Conservation (phyloP, 1,139 yeast genomes). For the Zygoascus hellenicus region DNA sequence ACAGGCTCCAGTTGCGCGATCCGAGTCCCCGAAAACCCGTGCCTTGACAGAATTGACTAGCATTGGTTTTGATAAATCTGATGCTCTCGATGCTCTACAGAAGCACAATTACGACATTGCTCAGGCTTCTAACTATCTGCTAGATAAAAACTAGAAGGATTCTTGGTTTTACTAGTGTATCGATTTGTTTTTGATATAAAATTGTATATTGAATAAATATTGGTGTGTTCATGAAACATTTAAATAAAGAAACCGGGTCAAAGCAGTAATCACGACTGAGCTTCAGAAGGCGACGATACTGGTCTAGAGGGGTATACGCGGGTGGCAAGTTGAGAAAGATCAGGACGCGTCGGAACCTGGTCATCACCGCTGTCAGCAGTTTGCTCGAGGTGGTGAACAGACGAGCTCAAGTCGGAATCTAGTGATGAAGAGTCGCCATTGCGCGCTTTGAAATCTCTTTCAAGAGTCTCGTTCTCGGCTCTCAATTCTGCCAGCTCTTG, state of each 20-base stretch:
- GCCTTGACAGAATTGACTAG: constrained; percentile 71
- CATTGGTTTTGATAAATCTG: constrained; percentile 76
- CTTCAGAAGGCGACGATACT: too few species aligned
- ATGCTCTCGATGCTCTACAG: constrained; percentile 63
- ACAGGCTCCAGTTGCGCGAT: constrained; percentile 14
- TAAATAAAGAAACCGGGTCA: too few species aligned
- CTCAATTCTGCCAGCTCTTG: constrained; percentile 18
- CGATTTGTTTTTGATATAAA: too few species aligned
- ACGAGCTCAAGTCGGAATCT: constrained; percentile 7
- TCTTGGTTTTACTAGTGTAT: not conserved
- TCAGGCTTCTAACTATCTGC: constrained; percentile 75
- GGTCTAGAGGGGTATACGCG: not conserved
- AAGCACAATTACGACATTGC: constrained; percentile 69
- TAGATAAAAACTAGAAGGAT: constrained; percentile 41
- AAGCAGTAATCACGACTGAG: too few species aligned
- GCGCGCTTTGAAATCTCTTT: constrained; percentile 8
- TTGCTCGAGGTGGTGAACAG: constrained; percentile 12
- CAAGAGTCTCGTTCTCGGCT: constrained; percentile 18
- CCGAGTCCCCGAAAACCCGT: constrained; percentile 21
- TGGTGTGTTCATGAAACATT: too few species aligned
- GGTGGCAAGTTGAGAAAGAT: constrained; percentile 8
- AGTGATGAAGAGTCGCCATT: constrained; percentile 7
- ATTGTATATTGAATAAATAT: too few species aligned
- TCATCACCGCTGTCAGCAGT: constrained; percentile 9
- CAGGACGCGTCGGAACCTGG: constrained; percentile 15